These are phyloP conservation scores for Zygosaccharomyces sapae DNA, from an alignment of 1,139 yeast species.

Conservation along the genomic window DNA sequence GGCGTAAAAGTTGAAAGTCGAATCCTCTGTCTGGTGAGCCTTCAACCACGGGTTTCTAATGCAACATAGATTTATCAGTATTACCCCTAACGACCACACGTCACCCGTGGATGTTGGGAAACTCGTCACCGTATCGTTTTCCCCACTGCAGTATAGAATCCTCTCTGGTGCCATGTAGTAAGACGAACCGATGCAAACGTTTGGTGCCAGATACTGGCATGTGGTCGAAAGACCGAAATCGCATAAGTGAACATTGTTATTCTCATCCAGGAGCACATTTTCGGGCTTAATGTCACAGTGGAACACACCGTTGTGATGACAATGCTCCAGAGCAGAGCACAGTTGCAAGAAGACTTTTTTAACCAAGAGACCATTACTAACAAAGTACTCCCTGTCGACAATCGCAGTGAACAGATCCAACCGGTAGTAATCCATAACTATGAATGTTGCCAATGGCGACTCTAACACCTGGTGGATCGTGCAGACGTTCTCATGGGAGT, in stretches of 20 bases:
- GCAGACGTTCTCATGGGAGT: slow-evolving; percentile 69
- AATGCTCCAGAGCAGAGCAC: slow-evolving; percentile 65
- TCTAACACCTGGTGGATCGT: slow-evolving; percentile 71
- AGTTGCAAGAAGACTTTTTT: slow-evolving; percentile 73
- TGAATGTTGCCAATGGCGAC: slow-evolving; percentile 54
- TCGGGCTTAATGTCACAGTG: slow-evolving; percentile 95
- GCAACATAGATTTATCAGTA: slow-evolving; percentile 73
- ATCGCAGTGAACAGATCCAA: slow-evolving; percentile 78
- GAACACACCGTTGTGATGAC: slow-evolving; percentile 62
- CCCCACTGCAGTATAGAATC: slow-evolving; percentile 38
- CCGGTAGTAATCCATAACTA: slow-evolving; percentile 78
- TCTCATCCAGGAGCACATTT: slow-evolving; percentile 65
- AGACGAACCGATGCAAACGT: slow-evolving; percentile 79
- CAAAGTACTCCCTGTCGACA: slow-evolving; percentile 53
- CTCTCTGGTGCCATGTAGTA: slow-evolving; percentile 95
- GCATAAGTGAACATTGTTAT: slow-evolving; percentile 59
- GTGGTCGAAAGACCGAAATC: slow-evolving; percentile 84
- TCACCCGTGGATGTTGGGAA: slow-evolving; percentile 76
- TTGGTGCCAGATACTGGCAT: slow-evolving; percentile 55
- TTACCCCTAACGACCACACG: slow-evolving; percentile 83
- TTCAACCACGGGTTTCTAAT: slow-evolving; percentile 90
- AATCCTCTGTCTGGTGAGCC: slow-evolving; percentile 59
- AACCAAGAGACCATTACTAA: slow-evolving; percentile 41
- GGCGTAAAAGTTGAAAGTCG: slow-evolving; percentile 51
- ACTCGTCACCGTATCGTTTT: slow-evolving; percentile 18